phyloP scores from a whole-genome alignment of 441 rosid genomes.

The Aleurites moluccanus region DNA sequence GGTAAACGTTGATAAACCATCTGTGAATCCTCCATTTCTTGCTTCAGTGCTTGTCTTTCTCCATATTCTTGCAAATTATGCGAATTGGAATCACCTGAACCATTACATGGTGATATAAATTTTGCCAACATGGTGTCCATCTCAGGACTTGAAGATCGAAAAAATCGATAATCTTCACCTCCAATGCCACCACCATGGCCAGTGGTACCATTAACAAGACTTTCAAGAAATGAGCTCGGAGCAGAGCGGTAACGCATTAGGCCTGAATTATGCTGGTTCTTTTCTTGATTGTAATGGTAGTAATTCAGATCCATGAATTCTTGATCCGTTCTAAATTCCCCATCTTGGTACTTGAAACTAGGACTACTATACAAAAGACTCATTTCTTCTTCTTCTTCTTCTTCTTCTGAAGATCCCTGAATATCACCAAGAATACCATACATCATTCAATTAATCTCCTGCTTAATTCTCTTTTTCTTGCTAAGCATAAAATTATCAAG shows the following conservation, averaged over 20 bases:
- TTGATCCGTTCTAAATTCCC: constrained; percentile 37
- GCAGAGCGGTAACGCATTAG: constrained; percentile 41
- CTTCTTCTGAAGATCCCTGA: constrained; percentile 27
- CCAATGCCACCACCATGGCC: constrained; percentile 8
- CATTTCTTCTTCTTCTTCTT: constrained; percentile 35
- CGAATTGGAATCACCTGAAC: constrained; percentile 29
- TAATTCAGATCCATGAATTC: constrained; percentile 39
- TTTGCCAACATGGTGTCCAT: constrained; percentile 38
- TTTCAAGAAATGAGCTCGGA: constrained; percentile 43
- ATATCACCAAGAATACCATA: constrained; percentile 21
- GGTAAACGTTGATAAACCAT: constrained; percentile 31
- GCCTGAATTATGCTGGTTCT: constrained; percentile 32
- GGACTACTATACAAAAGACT: constrained; percentile 42
- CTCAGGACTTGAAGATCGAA: constrained; percentile 45
- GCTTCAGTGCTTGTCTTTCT: constrained; percentile 35
- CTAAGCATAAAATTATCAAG: background rate
- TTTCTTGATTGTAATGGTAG: constrained; percentile 22
- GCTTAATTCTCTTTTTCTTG: background rate
- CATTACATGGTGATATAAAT: constrained; percentile 28
- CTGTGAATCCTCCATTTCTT: constrained; percentile 35
- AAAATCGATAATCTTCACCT: constrained; percentile 28
- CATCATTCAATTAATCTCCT: constrained; percentile 5
- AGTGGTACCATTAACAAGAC: constrained; percentile 20
- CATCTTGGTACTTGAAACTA: constrained; percentile 36
- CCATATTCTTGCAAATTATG: constrained; percentile 36